Conservation (phyloP, 1,284 basidiomycete genomes). For the Cutaneotrichosporon mucoides region DNA sequence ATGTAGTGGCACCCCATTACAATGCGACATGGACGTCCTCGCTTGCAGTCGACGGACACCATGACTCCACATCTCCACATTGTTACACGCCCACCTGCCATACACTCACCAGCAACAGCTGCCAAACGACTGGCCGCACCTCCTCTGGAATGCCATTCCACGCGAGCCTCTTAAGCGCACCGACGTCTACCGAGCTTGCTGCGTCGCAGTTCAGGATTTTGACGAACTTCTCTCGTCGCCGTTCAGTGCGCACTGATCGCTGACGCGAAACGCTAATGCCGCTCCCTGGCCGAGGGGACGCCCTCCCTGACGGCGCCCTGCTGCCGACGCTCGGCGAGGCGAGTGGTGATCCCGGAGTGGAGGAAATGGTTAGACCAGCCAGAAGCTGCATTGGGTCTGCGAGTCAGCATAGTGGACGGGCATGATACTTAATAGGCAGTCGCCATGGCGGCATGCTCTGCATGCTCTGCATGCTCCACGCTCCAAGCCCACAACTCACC, state of each 20-base stretch:
- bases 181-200: slow-evolving; percentile 27
- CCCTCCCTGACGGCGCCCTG: neutral
- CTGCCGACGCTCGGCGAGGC: neutral
- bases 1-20: too few relatives aligned
- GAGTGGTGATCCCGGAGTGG: slow-evolving; percentile 4
- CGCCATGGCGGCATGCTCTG: too few relatives aligned
- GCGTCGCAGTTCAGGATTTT: slow-evolving; percentile 37
- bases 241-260: slow-evolving; percentile 56
- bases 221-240: slow-evolving; percentile 44
- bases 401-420: slow-evolving; percentile 7
- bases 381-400: slow-evolving; percentile 58
- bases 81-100: too few relatives aligned
- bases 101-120: slow-evolving; percentile 74
- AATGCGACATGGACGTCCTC: neutral
- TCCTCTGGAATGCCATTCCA: slow-evolving; percentile 92
- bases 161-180: slow-evolving; percentile 78
- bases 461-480: too few relatives aligned
- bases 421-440: too few relatives aligned
- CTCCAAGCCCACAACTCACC: slow-evolving; percentile 52
- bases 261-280: slow-evolving; percentile 54
- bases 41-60: too few relatives aligned
- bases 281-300: slow-evolving; percentile 3
- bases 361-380: slow-evolving; percentile 22
- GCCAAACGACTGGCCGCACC: slow-evolving; percentile 90
- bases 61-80: too few relatives aligned